These are phyloP conservation scores for Oenanthe javanica DNA, from an alignment of 140 eudicot genomes.

Conservation along the genomic window DNA sequence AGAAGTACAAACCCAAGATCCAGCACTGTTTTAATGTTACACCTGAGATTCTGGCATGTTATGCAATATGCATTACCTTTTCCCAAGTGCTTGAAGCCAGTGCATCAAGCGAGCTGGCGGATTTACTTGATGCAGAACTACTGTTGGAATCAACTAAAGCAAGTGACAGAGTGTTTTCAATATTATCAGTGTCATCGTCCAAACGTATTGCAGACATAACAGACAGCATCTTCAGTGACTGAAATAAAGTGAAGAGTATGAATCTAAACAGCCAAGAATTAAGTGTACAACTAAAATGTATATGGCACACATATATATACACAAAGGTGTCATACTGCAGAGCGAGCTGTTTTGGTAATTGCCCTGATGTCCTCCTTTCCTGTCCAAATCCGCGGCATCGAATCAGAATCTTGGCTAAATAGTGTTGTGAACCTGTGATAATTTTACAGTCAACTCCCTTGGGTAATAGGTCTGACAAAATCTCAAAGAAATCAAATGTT, in stretches of 20 bases:
- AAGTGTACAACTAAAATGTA: not conserved
- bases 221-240: constrained; percentile 83
- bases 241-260: constrained; percentile 8
- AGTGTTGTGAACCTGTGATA: constrained; percentile 37
- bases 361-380: constrained; percentile 55
- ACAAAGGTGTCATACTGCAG: constrained; percentile 35
- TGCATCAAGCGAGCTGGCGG: constrained; percentile 45
- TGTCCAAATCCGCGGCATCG: constrained; percentile 65
- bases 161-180: constrained; percentile 54
- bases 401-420: constrained; percentile 50
- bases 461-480: not conserved
- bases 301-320: not conserved
- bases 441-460: not conserved
- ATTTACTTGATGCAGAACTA: constrained; percentile 24
- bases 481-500: not conserved
- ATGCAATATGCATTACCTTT: constrained; percentile 29
- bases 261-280: not conserved
- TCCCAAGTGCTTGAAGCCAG: constrained; percentile 95
- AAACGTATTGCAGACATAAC: constrained; percentile 72
- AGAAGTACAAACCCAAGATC: not conserved
- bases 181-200: constrained; percentile 58
- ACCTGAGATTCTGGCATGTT: not conserved
- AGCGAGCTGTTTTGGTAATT: constrained; percentile 48
- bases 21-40: not conserved
- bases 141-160: constrained; percentile 44